These are phyloP conservation scores for Davidsoniella eucalypti DNA, from an alignment of 2,329 filamentous ascomycete species.

Conservation along the genomic window DNA sequence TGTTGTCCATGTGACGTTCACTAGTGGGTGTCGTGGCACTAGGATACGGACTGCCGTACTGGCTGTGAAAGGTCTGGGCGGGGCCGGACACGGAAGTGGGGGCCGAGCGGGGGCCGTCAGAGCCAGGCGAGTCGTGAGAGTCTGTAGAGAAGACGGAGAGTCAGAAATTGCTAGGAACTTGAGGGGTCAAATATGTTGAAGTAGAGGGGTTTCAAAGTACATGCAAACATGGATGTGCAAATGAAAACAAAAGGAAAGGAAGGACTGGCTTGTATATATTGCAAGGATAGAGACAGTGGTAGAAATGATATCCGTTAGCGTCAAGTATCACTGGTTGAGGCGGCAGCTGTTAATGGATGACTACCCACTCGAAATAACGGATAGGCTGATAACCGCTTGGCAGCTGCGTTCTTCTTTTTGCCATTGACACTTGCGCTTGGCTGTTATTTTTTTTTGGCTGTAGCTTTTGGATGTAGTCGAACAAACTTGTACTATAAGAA, in stretches of 20 bases:
- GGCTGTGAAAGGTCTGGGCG: slow-evolving; percentile 1
- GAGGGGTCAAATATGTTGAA: no score
- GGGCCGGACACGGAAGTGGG: neutral
- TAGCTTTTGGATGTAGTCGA: no score
- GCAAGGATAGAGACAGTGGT: neutral
- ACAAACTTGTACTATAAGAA: no score
- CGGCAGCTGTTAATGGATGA: no score
- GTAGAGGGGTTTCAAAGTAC: neutral
- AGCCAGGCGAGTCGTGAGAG: slow-evolving; percentile 8
- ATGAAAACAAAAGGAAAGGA: neutral
- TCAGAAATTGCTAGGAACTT: no score
- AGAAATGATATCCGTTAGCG: neutral
- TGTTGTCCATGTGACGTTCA: slow-evolving; percentile 3
- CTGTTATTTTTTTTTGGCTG: no score
- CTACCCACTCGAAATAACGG: no score
- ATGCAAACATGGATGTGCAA: neutral
- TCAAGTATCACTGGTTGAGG: neutral
- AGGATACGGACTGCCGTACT: slow-evolving; percentile 7
- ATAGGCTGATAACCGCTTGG: no score
- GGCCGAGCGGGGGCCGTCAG: neutral
- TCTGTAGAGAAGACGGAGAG: neutral
- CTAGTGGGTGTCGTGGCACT: slow-evolving; percentile 7
- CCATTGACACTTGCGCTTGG: no score
- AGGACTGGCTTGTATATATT: neutral
- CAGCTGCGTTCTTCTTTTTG: no score